Evolutionary conservation across 2,329 filamentous ascomycete species (phyloP), one percentile per base, ranked within the genome.

Genomic region (Curvularia verruculosa): DNA sequence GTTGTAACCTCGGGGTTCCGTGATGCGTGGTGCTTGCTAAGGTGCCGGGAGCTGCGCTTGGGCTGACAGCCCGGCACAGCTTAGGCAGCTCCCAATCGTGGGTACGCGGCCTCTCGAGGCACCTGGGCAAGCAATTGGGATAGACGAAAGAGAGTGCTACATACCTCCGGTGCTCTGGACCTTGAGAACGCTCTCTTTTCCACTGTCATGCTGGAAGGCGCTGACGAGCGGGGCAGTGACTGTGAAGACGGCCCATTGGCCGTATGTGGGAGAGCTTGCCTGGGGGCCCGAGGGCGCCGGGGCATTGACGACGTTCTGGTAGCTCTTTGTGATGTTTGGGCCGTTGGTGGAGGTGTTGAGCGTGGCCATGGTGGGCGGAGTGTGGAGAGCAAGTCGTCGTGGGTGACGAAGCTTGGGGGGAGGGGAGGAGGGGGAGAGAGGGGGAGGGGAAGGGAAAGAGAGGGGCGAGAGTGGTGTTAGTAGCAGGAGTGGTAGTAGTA

Each of bases 161-260:
- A 78, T 77, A 94, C 91, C 90, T 81, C 93, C 94, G 47, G 91
- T 96, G 73, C 84, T 88, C 76, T 98, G 92, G 49, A 99, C 94
- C 79, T 97, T 98, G 66, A 99, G 81, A 1, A 97, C 86, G 77
- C 94, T 98, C 80, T 98, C 94, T 80, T 97, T 98, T 65, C 87
- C 89, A 55, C 86, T 84, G 74, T 95, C 91, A 63, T 84, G 82
- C 78, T 96, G 92, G 77, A 99, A 99, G 58, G 93, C 93, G 80
- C 90, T 98, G 75, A 92, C 85, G 39, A 99, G 85, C 52, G 95
- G 95, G 58, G 94, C 91, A 75, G 95, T 91, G 39, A 99, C 95
- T 7, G 91, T 90, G 80, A 96, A 96, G 60, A 99, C 82, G 19
- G 92, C 94, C 95, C 95, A 99, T 81, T 94, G 91, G 61, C 86